A percentile compares a stretch with the other conserved stretches of the same genome.
phyloP scores from a whole-genome alignment of 2,329 filamentous ascomycete genomes.

The Chaetomiaceae sp. region DNA sequence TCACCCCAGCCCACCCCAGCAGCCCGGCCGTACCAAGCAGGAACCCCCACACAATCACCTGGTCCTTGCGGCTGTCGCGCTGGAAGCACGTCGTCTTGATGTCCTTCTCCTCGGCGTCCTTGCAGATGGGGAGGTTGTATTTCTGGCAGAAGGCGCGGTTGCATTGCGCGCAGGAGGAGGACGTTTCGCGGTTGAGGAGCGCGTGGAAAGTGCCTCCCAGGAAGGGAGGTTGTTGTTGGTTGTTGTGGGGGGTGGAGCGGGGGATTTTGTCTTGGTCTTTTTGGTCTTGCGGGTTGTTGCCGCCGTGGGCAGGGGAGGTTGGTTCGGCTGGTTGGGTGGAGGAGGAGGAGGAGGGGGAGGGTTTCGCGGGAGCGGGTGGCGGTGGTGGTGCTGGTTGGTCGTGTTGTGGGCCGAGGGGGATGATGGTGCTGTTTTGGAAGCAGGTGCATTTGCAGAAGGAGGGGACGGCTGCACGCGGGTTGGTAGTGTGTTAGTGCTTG shows the following conservation, averaged over 20 bases:
- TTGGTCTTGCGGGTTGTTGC: slow-evolving; percentile 26
- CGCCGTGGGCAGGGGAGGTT: too few species aligned
- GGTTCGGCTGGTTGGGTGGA: too few species aligned
- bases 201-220: too few species aligned
- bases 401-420: slow-evolving; percentile 50
- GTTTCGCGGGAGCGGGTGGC: too few species aligned
- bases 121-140: slow-evolving; percentile 57
- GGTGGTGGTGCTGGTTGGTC: slow-evolving; percentile 27
- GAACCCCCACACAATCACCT: slow-evolving; percentile 62
- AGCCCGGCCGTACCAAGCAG: slow-evolving; percentile 54
- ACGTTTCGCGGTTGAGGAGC: slow-evolving; percentile 33
- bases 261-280: slow-evolving; percentile 11
- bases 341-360: too few species aligned
- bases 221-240: slow-evolving; percentile 9
- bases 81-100: slow-evolving; percentile 61
- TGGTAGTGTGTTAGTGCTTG: not conserved
- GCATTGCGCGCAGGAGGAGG: slow-evolving; percentile 54
- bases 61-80: slow-evolving; percentile 62
- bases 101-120: slow-evolving; percentile 56
- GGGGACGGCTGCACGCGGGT: slow-evolving; percentile 45
- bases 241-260: slow-evolving; percentile 8
- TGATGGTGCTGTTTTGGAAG: slow-evolving; percentile 65
- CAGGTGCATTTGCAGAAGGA: slow-evolving; percentile 68
- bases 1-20: slow-evolving; percentile 55
- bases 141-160: slow-evolving; percentile 62